phyloP scores from a whole-genome alignment of 495 filamentous ascomycete genomes.

The Xylaria palmicola region DNA sequence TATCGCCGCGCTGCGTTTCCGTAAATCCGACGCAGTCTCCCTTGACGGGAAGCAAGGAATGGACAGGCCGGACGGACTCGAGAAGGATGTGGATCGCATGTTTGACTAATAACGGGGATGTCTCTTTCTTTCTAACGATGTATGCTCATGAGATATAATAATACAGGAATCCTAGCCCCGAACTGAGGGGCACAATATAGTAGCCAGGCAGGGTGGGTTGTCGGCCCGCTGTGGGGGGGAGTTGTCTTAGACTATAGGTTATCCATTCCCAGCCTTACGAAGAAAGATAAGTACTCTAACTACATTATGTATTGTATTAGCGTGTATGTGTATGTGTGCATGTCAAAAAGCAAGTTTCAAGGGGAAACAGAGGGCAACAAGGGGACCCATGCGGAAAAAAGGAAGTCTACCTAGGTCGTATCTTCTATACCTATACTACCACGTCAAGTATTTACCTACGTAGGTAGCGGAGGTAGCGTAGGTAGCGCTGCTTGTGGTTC shows the following conservation, averaged over 20 bases:
- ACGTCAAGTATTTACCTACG: not conserved
- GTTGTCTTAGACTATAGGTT: not conserved
- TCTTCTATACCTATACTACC: not conserved
- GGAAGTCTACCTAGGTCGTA: slow-evolving; percentile 1
- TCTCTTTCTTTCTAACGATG: too few species aligned
- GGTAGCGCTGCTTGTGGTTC: too few species aligned
- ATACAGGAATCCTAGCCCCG: not conserved
- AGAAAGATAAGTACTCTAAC: not conserved
- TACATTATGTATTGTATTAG: not conserved
- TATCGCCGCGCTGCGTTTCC: not conserved
- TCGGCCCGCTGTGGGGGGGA: slow-evolving; percentile 15
- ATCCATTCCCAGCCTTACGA: not conserved
- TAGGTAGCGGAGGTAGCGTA: not conserved
- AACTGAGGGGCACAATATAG: not conserved
- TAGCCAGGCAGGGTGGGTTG: slow-evolving; percentile 12
- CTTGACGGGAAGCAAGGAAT: not conserved
- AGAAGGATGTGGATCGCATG: not conserved
- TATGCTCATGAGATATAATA: not conserved
- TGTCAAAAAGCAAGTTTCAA: slow-evolving; percentile 9
- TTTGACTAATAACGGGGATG: not conserved
- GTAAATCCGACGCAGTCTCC: slow-evolving; percentile 1
- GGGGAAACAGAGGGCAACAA: not conserved
- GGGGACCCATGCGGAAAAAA: not conserved
- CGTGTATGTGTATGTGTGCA: not conserved
- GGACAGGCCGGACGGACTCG: not conserved